A percentile compares a stretch with the other conserved stretches of the same genome.
Conservation (phyloP, 805 yeast genomes). For the Metschnikowia shivogae region DNA sequence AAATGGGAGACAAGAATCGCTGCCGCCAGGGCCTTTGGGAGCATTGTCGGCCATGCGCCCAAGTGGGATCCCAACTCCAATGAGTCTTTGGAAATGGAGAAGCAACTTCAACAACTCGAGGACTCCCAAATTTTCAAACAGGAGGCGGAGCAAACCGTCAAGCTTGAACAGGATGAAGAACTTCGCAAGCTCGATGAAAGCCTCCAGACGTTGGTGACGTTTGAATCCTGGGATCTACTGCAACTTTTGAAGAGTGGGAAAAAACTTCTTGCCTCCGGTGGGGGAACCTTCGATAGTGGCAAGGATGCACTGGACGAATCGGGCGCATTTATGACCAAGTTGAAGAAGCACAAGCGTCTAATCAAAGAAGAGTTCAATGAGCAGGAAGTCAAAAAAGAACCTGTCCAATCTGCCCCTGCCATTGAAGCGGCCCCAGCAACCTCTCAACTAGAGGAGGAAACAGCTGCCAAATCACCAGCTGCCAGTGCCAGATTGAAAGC, state of each 20-base stretch:
- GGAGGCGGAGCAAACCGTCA: conserved; percentile 25
- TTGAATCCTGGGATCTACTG: conserved; percentile 48
- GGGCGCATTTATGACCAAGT: conserved; percentile 41
- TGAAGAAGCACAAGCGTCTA: conserved; percentile 48
- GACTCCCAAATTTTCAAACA: conserved; percentile 22
- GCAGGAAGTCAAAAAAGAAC: background rate
- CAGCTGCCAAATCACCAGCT: conserved; percentile 24
- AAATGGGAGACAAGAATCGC: conserved; percentile 97
- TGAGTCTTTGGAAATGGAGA: conserved; percentile 25
- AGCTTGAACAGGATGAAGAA: conserved; percentile 41
- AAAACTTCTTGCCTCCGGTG: conserved; percentile 63
- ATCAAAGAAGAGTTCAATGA: conserved; percentile 21
- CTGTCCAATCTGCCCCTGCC: background rate
- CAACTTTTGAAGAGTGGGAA: conserved; percentile 49
- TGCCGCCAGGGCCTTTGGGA: conserved; percentile 93
- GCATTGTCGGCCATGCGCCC: conserved; percentile 73
- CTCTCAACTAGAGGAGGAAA: conserved; percentile 13
- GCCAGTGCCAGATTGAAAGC: conserved; percentile 81
- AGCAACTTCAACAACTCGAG: conserved; percentile 15
- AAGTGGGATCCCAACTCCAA: conserved; percentile 78
- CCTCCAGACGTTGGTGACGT: conserved; percentile 39
- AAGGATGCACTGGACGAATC: conserved; percentile 36
- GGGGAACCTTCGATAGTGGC: conserved; percentile 34
- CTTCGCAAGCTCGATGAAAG: conserved; percentile 39
- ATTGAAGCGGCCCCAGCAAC: background rate